Percentiles rank a stretch among this genome's conserved stretches.
Evolutionary conservation across 495 filamentous ascomycete genomes (phyloP).

Genomic region (Hypoxylon subgilvum): DNA sequence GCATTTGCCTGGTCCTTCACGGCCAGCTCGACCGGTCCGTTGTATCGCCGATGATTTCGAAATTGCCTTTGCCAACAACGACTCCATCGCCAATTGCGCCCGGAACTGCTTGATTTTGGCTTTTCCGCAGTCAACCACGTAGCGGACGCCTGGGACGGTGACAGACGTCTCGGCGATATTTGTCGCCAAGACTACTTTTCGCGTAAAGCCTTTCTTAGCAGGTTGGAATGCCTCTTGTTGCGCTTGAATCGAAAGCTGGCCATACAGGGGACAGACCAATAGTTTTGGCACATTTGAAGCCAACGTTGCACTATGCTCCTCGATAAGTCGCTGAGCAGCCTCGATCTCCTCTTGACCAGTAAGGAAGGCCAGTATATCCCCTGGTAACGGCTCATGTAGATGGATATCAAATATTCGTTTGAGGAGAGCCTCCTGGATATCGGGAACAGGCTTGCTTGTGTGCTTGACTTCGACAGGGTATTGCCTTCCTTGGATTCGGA

Average conservation of each 20-base stretch:
- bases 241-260: constrained; percentile 65
- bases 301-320: constrained; percentile 75
- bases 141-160: constrained; percentile 90
- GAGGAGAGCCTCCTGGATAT: constrained; percentile 82
- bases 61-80: constrained; percentile 86
- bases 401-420: constrained; percentile 90
- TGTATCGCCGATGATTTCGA: constrained; percentile 94
- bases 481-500: constrained; percentile 86
- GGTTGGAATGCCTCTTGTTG: constrained; percentile 87
- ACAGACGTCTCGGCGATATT: constrained; percentile 99
- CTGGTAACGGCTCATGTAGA: constrained; percentile 82
- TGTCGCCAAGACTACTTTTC: constrained; percentile 90
- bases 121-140: constrained; percentile 92
- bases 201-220: constrained; percentile 69
- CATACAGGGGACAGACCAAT: constrained; percentile 55
- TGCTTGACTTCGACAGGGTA: constrained; percentile 83
- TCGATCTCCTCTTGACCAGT: constrained; percentile 95
- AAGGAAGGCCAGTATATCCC: constrained; percentile 92
- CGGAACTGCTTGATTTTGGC: constrained; percentile 93
- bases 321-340: constrained; percentile 75
- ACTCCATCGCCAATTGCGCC: constrained; percentile 82
- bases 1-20: constrained; percentile 90
- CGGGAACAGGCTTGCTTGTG: constrained; percentile 74
- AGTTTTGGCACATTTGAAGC: constrained; percentile 76
- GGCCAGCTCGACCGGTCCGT: constrained; percentile 86